Base-by-base conservation (phyloP, 108 stramenopile species). In the Skeletonema marinoi region DNA sequence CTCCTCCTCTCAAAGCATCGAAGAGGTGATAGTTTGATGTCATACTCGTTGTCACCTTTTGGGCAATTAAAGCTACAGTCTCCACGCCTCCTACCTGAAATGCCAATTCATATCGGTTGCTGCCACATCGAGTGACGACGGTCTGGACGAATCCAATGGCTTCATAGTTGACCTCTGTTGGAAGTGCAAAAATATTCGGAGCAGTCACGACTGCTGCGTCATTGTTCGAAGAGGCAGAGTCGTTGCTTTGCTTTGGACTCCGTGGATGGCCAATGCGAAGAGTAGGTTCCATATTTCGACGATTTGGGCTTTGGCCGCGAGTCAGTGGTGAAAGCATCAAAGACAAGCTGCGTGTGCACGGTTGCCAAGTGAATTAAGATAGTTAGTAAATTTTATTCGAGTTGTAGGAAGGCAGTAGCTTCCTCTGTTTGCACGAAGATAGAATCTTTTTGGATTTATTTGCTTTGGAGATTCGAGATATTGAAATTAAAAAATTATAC, bases 11-110 rank as follows among this genome's bases (percentile, higher is more conserved):
- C 30, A 77, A 41, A 70, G 89, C 88, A 79, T 92, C 90, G 59
- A 89, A 92, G 56, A 92, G 59, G 64, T 88, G 87, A 66, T 89
- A 90, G 76, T 90, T 90, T 9, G 84, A 74, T 17, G 73, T 78
- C 19, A 1, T 16, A 17, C 46, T 62, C 70, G 61, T 60, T 63
- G 61, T 79, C 9, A 79, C 16, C 61, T 68, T 73, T 13, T 68
- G 32, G 0, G 71, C 78, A 61, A 79, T 79, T 21, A 72, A 68
- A 5, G 78, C 68, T 19, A 73, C 67, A 13, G 60, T 42, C 30
- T 79, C 78, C 2, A 48, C 60, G 2, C 66, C 66, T 14, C 19
- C 67, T 16, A 66, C 66, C 21, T 79, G 72, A 67, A 71, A 68
- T 41, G 78, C 10, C 19, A 79, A 63, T 9, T 73, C 38, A 51